Percentiles rank a stretch among this genome's conserved stretches.
Evolutionary conservation across 345 rosid species (phyloP).

Genomic region (Salix purpurea): DNA sequence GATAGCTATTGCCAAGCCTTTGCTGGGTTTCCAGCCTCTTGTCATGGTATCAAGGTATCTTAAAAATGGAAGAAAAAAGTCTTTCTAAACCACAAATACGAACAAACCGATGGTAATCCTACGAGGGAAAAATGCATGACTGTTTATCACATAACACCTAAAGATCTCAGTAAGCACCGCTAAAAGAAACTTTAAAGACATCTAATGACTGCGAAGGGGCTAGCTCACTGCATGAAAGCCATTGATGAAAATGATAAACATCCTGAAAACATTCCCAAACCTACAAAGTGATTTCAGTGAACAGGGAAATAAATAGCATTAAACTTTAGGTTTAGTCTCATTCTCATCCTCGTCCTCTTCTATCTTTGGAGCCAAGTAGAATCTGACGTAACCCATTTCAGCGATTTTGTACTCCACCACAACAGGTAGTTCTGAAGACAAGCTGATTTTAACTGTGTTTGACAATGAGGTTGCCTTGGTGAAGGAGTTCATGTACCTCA

Average conservation of each 20-base stretch:
- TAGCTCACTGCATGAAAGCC: neutral
- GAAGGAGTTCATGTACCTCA: conserved; percentile 97
- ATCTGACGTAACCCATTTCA: conserved; percentile 95
- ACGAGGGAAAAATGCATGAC: neutral
- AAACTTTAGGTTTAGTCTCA: conserved; percentile 54
- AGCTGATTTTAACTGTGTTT: conserved; percentile 69
- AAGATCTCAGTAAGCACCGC: neutral
- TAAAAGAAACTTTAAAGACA: neutral
- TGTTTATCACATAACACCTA: neutral
- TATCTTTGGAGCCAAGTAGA: conserved; percentile 95
- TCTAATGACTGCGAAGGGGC: neutral
- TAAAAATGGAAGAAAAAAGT: neutral
- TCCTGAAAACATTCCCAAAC: neutral
- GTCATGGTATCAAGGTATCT: neutral
- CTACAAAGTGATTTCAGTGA: neutral
- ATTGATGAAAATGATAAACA: neutral
- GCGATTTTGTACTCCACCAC: conserved; percentile 97
- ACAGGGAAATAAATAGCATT: neutral
- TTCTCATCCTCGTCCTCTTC: conserved; percentile 97
- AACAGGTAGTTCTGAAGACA: conserved; percentile 93
- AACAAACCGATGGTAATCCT: neutral
- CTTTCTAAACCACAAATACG: neutral
- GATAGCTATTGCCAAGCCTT: neutral
- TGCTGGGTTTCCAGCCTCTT: neutral
- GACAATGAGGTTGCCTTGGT: conserved; percentile 95